phyloP scores from a whole-genome alignment of 2,329 filamentous ascomycete genomes.

The Diaporthe vexans region DNA sequence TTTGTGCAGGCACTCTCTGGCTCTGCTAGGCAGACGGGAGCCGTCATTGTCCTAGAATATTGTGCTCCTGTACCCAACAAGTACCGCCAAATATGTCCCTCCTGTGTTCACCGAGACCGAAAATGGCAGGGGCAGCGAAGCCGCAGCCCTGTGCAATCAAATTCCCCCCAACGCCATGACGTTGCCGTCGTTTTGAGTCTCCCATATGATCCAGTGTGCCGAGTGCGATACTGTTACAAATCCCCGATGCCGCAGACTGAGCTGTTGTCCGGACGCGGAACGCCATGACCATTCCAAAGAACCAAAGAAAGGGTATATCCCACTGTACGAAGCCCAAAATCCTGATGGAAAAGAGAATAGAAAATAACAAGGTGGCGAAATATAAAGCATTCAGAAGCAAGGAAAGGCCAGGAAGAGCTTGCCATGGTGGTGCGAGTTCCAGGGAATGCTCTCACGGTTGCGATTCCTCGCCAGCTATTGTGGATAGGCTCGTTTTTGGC shows the following conservation, averaged over 20 bases:
- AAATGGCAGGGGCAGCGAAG: slow-evolving; percentile 15
- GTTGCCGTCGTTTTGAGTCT: slow-evolving; percentile 27
- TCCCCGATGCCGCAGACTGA: slow-evolving; percentile 6
- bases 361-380: neutral
- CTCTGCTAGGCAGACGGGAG: neutral
- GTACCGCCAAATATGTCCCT: neutral
- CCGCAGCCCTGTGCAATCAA: neutral
- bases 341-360: neutral
- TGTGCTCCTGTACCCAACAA: neutral
- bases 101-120: neutral
- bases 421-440: neutral
- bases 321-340: neutral
- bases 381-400: neutral
- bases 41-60: slow-evolving; percentile 12
- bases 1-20: slow-evolving; percentile 9
- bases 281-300: slow-evolving; percentile 30
- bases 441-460: neutral
- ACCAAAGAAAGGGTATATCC: slow-evolving; percentile 36
- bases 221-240: slow-evolving; percentile 20
- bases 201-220: slow-evolving; percentile 18
- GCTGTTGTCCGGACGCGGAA: slow-evolving; percentile 20
- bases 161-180: slow-evolving; percentile 23
- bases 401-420: neutral
- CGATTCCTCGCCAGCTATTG: slow-evolving; percentile 16
- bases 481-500: slow-evolving; percentile 41